A percentile compares a stretch with the other conserved stretches of the same genome.
phyloP scores from a whole-genome alignment of 768 basidiomycete species.

The Coprinopsis strossmayeri region DNA sequence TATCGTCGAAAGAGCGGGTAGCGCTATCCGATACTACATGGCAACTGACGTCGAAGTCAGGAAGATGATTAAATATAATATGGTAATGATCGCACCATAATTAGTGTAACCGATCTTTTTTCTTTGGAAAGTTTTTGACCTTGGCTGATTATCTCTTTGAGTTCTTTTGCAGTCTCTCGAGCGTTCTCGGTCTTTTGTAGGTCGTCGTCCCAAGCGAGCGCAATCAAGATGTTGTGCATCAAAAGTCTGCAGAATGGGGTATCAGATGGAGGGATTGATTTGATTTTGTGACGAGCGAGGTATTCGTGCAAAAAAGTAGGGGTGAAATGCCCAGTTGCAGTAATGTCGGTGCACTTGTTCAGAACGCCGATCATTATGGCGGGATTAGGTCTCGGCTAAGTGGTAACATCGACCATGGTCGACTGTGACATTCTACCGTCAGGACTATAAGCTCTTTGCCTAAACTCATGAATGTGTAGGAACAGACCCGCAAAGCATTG shows the following conservation, averaged over 20 bases:
- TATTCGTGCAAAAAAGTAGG: conserved; percentile 34
- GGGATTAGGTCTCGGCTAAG: conserved; percentile 28
- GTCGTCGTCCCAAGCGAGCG: conserved; percentile 28
- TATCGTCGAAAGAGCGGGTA: conserved; percentile 13
- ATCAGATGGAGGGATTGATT: conserved; percentile 22
- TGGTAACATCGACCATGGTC: conserved; percentile 32
- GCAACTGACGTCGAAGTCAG: neutral
- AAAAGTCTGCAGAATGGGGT: conserved; percentile 36
- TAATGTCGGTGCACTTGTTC: conserved; percentile 16
- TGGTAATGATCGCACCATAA: conserved; percentile 27
- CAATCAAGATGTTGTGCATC: conserved; percentile 25
- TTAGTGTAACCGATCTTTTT: conserved; percentile 36
- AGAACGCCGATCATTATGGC: neutral
- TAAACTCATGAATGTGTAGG: too few species aligned
- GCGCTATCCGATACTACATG: neutral
- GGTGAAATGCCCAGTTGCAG: conserved; percentile 20
- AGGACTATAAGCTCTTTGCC: too few species aligned
- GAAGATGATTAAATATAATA: neutral
- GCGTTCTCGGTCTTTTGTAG: conserved; percentile 24
- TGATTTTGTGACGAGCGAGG: conserved; percentile 31
- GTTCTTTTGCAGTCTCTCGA: conserved; percentile 21
- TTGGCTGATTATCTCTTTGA: conserved; percentile 23
- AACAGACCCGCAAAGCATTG: conserved; percentile 31
- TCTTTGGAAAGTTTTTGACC: conserved; percentile 23
- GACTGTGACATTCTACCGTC: conserved; percentile 32